Conservation (phyloP, 495 filamentous ascomycete genomes). For the Hyaloscypha finlandica region DNA sequence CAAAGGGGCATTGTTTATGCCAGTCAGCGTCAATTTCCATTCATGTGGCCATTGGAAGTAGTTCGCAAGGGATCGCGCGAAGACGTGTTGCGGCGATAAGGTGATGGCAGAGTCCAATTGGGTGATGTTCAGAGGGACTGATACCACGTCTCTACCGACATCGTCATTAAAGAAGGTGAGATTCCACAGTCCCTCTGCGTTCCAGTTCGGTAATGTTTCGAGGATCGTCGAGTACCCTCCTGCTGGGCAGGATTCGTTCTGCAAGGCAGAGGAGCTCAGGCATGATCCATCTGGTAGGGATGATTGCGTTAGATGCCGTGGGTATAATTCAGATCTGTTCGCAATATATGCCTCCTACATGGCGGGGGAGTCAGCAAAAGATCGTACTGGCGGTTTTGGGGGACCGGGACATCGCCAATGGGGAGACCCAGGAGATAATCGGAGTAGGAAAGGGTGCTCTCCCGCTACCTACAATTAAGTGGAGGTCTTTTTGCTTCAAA, state of each 20-base stretch:
- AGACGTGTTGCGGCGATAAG: background rate
- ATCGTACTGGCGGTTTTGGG: background rate
- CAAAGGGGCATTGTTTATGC: background rate
- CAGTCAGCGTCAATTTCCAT: background rate
- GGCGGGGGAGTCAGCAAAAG: background rate
- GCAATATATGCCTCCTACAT: background rate
- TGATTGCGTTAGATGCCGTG: background rate
- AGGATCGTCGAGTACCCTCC: background rate
- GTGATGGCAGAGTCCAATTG: background rate
- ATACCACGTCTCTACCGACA: background rate
- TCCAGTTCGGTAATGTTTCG: background rate
- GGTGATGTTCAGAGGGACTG: background rate
- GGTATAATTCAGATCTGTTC: background rate
- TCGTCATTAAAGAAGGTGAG: background rate
- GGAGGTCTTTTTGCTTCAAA: background rate
- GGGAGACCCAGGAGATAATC: background rate
- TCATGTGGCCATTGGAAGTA: background rate
- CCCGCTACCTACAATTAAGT: background rate
- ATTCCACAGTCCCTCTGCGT: background rate
- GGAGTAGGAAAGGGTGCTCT: background rate
- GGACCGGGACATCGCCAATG: background rate
- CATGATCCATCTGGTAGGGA: background rate
- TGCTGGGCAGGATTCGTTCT: background rate
- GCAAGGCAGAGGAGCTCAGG: background rate
- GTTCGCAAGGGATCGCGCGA: background rate